A percentile compares a stretch with the other conserved stretches of the same genome.
These are phyloP conservation scores for Mimosa pudica DNA, from an alignment of 306 rosid species.

Conservation along the genomic window DNA sequence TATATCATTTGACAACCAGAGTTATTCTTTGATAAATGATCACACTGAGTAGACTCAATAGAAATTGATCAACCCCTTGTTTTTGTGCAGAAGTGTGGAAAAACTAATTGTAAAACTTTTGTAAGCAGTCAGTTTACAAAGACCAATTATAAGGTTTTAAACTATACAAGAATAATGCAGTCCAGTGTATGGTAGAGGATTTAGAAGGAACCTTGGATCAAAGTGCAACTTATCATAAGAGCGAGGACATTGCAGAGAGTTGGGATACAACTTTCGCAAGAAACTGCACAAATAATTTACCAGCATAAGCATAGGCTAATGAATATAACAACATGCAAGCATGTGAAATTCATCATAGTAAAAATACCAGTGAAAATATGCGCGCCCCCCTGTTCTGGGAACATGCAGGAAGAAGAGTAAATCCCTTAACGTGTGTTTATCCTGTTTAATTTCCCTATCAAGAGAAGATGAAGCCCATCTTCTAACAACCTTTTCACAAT, in stretches of 20 bases:
- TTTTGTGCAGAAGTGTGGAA: neutral
- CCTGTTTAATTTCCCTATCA: constrained; percentile 54
- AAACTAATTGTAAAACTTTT: constrained; percentile 15
- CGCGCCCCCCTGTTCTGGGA: constrained; percentile 96
- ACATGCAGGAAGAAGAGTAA: constrained; percentile 91
- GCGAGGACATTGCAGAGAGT: constrained; percentile 87
- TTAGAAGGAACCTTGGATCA: constrained; percentile 77
- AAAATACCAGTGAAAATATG: constrained; percentile 87
- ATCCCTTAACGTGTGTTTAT: constrained; percentile 72
- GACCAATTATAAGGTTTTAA: constrained; percentile 19
- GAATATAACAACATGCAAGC: neutral
- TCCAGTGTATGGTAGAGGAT: constrained; percentile 7
- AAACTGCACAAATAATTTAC: constrained; percentile 57
- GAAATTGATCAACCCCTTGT: neutral
- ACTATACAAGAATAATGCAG: neutral
- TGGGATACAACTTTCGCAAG: constrained; percentile 77
- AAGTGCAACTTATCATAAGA: constrained; percentile 93
- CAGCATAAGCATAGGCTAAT: constrained; percentile 36
- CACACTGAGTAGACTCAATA: neutral
- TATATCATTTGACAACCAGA: neutral
- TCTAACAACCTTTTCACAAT: constrained; percentile 70
- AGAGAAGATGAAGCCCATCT: constrained; percentile 75
- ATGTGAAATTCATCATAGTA: neutral
- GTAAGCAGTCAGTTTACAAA: constrained; percentile 8
- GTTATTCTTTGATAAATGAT: neutral